Base-by-base conservation (phyloP, 352 stramenopile genomes). In the Peronospora destructor region DNA sequence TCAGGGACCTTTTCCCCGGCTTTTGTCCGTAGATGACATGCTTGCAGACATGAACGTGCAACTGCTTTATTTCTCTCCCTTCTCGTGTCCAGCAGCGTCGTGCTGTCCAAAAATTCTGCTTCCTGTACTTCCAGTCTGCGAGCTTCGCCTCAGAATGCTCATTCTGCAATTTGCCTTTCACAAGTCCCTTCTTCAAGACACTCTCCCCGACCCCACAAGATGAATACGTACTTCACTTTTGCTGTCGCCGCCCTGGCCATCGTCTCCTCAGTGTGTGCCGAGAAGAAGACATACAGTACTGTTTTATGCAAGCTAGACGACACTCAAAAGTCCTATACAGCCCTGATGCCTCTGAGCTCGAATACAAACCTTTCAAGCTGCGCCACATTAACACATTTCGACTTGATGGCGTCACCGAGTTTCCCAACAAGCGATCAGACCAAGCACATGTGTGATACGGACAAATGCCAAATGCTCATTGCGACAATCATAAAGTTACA, bases 391-490 rank as follows among this genome's bases (percentile, higher is more conserved):
- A 10, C 26, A 6, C 2, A 30, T 6, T 30, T 6, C 26, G 4
- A 30, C 26, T 10, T 30, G 2, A 6, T 30, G 26, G 2, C 8
- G 8, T 6, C 26, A 6, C 2, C 26, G 26, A 30, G 6, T 10
- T 10, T 10, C 0, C 26, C 26, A 10, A 7, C 26, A 1, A 1
- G 1, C 0, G 4, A 30, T 1, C 2, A 30, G 26, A 30, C 6
- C 26, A 10, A 6, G 6, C 1, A 6, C 2, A 30, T 30, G 26
- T 30, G 26, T 10, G 26, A 2, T 8, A 26, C 53, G 23, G 33
- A 49, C 5, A 34, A 35, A 16, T 79, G 68, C 60, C 41, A 72
- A 39, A 37, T 48, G 12, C 50, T 79, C 16, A 68, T 79, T 51
- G 45, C 47, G 32, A 56, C 46, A 28, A 56, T 78, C 23, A 35